Evolutionary conservation across 2,329 filamentous ascomycete species (phyloP).

Genomic region (Teratosphaeria pseudoeucalypti): DNA sequence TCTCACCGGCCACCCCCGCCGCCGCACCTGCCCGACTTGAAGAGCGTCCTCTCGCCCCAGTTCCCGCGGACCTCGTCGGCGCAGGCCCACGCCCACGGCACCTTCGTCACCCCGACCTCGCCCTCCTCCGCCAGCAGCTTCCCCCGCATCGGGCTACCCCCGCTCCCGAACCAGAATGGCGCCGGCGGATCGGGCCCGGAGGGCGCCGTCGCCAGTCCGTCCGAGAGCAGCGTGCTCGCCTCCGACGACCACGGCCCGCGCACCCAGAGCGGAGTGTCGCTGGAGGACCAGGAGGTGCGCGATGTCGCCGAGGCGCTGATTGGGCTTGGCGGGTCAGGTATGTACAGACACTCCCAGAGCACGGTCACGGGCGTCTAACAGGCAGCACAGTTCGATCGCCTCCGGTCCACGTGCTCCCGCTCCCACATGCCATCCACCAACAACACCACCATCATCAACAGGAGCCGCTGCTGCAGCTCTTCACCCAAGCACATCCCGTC

Average conservation of each 20-base stretch:
- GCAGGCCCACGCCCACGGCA: conserved; percentile 7
- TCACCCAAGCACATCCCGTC: conserved; percentile 80
- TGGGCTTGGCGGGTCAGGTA: conserved; percentile 40
- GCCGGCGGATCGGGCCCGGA: conserved; percentile 21
- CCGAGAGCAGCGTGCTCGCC: conserved; percentile 35
- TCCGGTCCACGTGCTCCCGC: neutral
- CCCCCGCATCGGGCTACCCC: conserved; percentile 27
- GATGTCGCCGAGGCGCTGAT: conserved; percentile 41
- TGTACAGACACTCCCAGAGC: conserved; percentile 6
- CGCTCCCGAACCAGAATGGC: conserved; percentile 16
- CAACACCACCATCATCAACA: conserved; percentile 37
- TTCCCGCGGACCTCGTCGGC: conserved; percentile 24
- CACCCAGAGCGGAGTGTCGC: conserved; percentile 34
- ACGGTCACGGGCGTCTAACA: neutral
- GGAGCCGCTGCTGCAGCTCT: conserved; percentile 74
- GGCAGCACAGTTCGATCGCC: conserved; percentile 8
- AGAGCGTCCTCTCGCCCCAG: conserved; percentile 30
- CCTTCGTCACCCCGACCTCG: conserved; percentile 11
- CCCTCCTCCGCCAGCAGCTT: conserved; percentile 15
- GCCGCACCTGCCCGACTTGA: conserved; percentile 30
- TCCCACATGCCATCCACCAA: conserved; percentile 7
- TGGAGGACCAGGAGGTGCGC: conserved; percentile 40
- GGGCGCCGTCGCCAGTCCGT: conserved; percentile 32
- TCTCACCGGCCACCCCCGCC: conserved; percentile 24
- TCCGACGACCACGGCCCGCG: conserved; percentile 27